Conservation (phyloP, 768 basidiomycete species). For the Leccinum arenicola region DNA sequence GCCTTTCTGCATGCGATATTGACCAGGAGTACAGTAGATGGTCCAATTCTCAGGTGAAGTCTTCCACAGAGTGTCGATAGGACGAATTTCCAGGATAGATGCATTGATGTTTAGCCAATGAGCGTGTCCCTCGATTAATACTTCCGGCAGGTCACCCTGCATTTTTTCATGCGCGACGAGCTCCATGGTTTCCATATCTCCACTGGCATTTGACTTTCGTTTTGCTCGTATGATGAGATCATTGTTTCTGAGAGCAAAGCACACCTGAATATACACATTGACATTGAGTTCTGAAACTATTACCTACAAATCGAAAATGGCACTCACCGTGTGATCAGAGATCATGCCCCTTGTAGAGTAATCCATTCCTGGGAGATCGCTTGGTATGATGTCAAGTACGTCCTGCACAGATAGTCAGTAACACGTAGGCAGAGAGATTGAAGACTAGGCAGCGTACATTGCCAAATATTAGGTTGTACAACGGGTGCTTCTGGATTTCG, state of each 20-base stretch:
- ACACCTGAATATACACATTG: slow-evolving; percentile 12
- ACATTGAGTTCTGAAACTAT: neutral
- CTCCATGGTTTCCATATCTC: slow-evolving; percentile 10
- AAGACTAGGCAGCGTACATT: slow-evolving; percentile 7
- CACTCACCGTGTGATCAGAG: slow-evolving; percentile 18
- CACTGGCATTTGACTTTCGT: neutral
- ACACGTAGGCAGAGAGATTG: too few relatives aligned
- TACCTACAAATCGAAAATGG: neutral
- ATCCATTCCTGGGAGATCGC: slow-evolving; percentile 26
- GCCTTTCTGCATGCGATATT: neutral
- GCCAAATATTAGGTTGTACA: slow-evolving; percentile 22
- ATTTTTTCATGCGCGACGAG: slow-evolving; percentile 22
- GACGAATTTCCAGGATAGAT: slow-evolving; percentile 23
- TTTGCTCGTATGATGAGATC: slow-evolving; percentile 22
- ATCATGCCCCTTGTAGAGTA: slow-evolving; percentile 21
- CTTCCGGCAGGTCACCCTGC: slow-evolving; percentile 19
- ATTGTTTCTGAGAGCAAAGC: slow-evolving; percentile 18
- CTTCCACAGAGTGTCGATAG: slow-evolving; percentile 18
- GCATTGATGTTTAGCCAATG: slow-evolving; percentile 29
- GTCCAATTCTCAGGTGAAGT: slow-evolving; percentile 21
- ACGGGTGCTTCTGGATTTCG: slow-evolving; percentile 15
- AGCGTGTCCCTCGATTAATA: slow-evolving; percentile 14
- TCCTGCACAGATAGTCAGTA: slow-evolving; percentile 13
- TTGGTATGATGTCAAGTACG: slow-evolving; percentile 22
- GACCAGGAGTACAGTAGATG: slow-evolving; percentile 6